Percentiles rank a stretch among this genome's conserved stretches.
phyloP scores from a whole-genome alignment of 2,329 filamentous ascomycete genomes.

The Epichloe sp. region DNA sequence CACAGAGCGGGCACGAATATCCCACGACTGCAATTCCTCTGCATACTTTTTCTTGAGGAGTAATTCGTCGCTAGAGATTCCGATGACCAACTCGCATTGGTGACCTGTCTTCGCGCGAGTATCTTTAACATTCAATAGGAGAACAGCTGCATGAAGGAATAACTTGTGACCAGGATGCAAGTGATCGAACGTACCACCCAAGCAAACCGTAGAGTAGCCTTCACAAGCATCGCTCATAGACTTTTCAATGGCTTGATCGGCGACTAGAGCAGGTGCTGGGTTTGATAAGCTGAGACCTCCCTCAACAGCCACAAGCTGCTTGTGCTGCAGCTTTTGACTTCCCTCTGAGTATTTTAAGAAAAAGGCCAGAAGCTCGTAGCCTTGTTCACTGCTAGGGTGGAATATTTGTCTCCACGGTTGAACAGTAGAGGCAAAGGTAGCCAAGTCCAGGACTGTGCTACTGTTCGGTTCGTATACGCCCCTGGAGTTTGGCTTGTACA shows the following conservation, averaged over 20 bases:
- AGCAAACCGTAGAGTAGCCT: constrained; percentile 40
- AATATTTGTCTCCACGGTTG: constrained; percentile 54
- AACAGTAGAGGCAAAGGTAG: constrained; percentile 37
- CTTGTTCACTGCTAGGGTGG: constrained; percentile 50
- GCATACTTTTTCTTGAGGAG: constrained; percentile 82
- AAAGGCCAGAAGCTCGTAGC: constrained; percentile 40
- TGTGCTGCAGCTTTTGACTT: constrained; percentile 32
- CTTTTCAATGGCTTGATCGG: background rate
- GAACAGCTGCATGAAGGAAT: constrained; percentile 75
- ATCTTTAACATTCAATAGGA: constrained; percentile 31
- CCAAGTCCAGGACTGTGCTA: constrained; percentile 35
- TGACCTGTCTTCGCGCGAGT: background rate
- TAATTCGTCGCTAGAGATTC: constrained; percentile 78
- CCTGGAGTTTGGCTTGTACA: constrained; percentile 19
- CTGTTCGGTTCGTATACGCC: constrained; percentile 29
- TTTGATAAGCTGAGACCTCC: constrained; percentile 35
- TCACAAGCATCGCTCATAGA: constrained; percentile 1
- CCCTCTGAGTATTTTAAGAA: constrained; percentile 36
- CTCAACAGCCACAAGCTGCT: constrained; percentile 37
- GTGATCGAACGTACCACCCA: constrained; percentile 94
- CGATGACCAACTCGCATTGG: constrained; percentile 56
- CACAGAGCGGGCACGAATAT: constrained; percentile 53
- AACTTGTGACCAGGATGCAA: constrained; percentile 92
- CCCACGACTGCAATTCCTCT: constrained; percentile 70
- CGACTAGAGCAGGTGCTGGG: background rate